These are phyloP conservation scores for Elongisporangium senticosum DNA, from an alignment of 352 stramenopile species.

Conservation along the genomic window DNA sequence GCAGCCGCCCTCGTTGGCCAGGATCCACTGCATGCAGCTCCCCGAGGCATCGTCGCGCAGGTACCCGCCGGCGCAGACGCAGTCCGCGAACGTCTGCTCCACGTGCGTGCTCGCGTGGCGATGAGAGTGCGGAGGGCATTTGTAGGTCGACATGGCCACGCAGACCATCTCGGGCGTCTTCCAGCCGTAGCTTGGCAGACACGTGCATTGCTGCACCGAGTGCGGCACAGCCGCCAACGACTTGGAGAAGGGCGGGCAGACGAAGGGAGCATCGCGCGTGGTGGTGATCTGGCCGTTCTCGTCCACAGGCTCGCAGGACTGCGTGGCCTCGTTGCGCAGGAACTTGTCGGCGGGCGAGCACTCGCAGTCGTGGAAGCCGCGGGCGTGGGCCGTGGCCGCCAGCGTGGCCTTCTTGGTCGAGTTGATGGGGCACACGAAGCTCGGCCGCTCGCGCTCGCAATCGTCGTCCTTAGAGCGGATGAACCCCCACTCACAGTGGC, in stretches of 20 bases:
- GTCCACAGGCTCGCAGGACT: constrained; percentile 36
- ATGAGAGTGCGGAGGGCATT: constrained; percentile 58
- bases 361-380: constrained; percentile 72
- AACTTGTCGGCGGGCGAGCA: constrained; percentile 43
- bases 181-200: constrained; percentile 67
- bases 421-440: constrained; percentile 61
- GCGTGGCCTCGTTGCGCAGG: constrained; percentile 45
- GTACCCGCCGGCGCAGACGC: constrained; percentile 61
- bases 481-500: constrained; percentile 69
- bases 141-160: constrained; percentile 46
- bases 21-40: constrained; percentile 60
- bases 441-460: constrained; percentile 48
- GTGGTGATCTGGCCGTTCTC: constrained; percentile 8
- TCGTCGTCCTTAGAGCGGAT: constrained; percentile 33
- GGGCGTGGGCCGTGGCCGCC: constrained; percentile 26
- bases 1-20: constrained; percentile 60
- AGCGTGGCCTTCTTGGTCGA: constrained; percentile 39
- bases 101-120: constrained; percentile 22
- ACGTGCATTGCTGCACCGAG: constrained; percentile 73
- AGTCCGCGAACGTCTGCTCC: constrained; percentile 55
- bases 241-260: constrained; percentile 55
- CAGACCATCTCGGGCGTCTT: constrained; percentile 68
- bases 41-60: constrained; percentile 48
- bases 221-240: constrained; percentile 46
- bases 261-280: constrained; percentile 14